Base-by-base conservation (phyloP, 805 yeast species). In the Jamesozyma rosinii region DNA sequence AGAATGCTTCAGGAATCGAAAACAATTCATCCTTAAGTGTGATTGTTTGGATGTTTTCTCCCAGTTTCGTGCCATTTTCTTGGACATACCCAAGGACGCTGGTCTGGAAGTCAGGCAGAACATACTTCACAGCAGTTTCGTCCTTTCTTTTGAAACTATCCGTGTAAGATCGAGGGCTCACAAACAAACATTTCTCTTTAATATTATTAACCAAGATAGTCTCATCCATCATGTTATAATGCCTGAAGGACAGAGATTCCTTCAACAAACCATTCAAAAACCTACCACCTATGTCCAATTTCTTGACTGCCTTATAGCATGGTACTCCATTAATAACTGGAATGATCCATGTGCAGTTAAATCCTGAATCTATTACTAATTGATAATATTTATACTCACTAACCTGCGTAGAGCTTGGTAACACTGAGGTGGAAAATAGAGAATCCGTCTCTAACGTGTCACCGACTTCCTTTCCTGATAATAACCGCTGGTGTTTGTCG, bases 201-300 rank as follows among this genome's bases (percentile, higher is more conserved):
- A 94, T 83, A 38, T 83, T 79, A 57, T 88, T 86, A 39, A 92
- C 80, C 38, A 92, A 65, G 2, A 83, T 69, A 0, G 95, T 81
- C 62, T 94, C 99, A 47, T 92, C 96, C 58, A 86, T 79, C 51
- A 92, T 88, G 56, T 92, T 90, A 61, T 89, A 92, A 66, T 92
- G 92, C 42, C 97, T 71, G 57, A 83, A 92, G 2, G 96, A 86
- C 11, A 90, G 76, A 39, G 85, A 71, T 57, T 92, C 97, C 49
- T 88, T 72, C 41, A 94, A 63, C 40, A 81, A 76, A 3, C 96
- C 95, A 42, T 87, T 85, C 41, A 92, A 64, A 40, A 85, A 69
- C 44, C 85, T 74, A 0, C 99, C 99, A 0, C 92, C 98, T 38
- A 94, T 76, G 37, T 88, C 90, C 42, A 89, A 64, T 47, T 85